Evolutionary conservation across 1,284 basidiomycete genomes (phyloP), one percentile per base, ranked within the genome.

Genomic region (Moniliophthora roreri): DNA sequence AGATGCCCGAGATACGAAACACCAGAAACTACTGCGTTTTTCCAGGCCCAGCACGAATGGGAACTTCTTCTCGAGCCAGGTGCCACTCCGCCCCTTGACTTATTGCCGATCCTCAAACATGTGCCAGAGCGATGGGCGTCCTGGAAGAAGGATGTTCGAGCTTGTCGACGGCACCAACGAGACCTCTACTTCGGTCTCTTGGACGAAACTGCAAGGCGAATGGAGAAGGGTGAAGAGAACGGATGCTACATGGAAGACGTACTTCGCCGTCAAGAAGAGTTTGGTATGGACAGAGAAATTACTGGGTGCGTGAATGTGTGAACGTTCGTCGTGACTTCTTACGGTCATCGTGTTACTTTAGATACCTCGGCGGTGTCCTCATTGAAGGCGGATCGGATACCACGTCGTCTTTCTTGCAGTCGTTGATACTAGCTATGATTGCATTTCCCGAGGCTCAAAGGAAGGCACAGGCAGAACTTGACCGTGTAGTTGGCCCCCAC

Each of bases 31-130:
- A 54, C 56, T 3, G 58, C 57, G 21, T 68, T 69, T 50, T 67
- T 63, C 52, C 52, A 66, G 10, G 58, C 55, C 9, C 56, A 63
- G 24, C 60, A 67, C 34, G 56, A 60, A 15, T 68, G 62, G 61
- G 63, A 64, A 41, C 47, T 58, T 20, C 51, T 64, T 8, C 56
- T 69, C 36, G 65, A 63, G 50, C 65, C 67, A 10, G 69, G 69
- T 40, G 58, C 64, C 23, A 62, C 65, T 23, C 63, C 69, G 10
- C 69, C 71, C 15, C 50, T 73, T 13, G 69, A 72, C 48, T 50
- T 70, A 5, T 52, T 73, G 35, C 70, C 70, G 7, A 58, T 68
- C 50, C 63, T 72, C 24, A 63, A 65, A 37, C 63, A 70, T 50
- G 60, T 72, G 44, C 71, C 70, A 6, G 65, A 63, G 50, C 46